These are phyloP conservation scores for Haplosporangium gracile DNA, from an alignment of 192 early-diverging fungal species.

Conservation along the genomic window DNA sequence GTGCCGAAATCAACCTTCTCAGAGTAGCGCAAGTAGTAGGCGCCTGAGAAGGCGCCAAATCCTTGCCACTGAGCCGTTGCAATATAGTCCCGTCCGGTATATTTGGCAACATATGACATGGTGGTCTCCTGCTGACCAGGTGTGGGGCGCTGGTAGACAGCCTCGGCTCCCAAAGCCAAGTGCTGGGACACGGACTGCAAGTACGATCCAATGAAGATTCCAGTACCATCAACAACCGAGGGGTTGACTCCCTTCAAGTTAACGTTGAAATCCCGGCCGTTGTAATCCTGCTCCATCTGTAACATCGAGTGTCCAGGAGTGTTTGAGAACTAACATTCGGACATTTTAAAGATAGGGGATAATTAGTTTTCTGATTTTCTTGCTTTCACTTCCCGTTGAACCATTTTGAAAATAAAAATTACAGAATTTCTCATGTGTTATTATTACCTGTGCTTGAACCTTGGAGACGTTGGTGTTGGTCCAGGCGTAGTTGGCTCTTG, in stretches of 20 bases:
- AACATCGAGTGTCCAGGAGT: constrained; percentile 90
- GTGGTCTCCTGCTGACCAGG: constrained; percentile 85
- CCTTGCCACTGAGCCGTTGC: constrained; percentile 77
- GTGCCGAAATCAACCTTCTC: constrained; percentile 95
- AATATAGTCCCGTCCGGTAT: constrained; percentile 77
- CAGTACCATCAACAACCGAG: constrained; percentile 90
- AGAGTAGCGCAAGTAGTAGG: constrained; percentile 93
- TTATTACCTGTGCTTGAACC: constrained; percentile 68
- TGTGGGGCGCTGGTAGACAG: constrained; percentile 86
- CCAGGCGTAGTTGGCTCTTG: constrained; percentile 87
- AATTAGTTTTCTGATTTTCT: background rate
- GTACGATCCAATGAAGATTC: constrained; percentile 90
- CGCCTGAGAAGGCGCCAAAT: constrained; percentile 76
- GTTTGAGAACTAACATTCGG: constrained; percentile 66
- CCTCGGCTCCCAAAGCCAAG: constrained; percentile 89
- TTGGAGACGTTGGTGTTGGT: constrained; percentile 73
- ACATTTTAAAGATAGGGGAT: background rate
- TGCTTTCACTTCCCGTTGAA: background rate
- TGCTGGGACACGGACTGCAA: constrained; percentile 91
- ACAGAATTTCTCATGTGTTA: background rate
- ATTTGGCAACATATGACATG: constrained; percentile 80
- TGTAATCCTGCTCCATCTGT: constrained; percentile 93
- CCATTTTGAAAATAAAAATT: background rate
- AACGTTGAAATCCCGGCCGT: constrained; percentile 89
- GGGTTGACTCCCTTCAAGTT: constrained; percentile 97